Evolutionary conservation across 2,329 filamentous ascomycete genomes (phyloP).

Genomic region (Aspergillus ruber): DNA sequence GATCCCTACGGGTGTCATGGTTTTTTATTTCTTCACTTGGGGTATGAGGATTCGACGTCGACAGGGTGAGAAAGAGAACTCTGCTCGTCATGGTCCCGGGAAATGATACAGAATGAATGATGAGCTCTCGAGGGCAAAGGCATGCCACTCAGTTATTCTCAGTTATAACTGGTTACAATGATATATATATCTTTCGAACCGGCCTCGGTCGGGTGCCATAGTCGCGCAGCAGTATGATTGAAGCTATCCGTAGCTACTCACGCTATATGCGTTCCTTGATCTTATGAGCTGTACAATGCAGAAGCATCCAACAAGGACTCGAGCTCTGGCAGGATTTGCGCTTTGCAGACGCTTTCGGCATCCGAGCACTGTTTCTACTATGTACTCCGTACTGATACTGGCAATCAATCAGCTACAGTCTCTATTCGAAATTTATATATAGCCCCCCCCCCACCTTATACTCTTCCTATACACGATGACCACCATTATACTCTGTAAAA

Average conservation of each 20-base stretch:
- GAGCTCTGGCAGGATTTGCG: background rate
- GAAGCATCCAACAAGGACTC: background rate
- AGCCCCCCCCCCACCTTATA: background rate
- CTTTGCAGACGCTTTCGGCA: background rate
- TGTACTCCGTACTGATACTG: background rate
- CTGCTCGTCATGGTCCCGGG: conserved; percentile 9
- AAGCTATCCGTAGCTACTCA: background rate
- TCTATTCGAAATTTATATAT: background rate
- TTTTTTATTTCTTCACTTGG: conserved; percentile 13
- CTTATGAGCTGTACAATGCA: background rate
- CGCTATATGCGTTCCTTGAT: background rate
- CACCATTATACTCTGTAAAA: background rate
- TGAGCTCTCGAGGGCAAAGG: conserved; percentile 12
- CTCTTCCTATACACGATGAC: background rate
- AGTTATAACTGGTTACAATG: conserved; percentile 6
- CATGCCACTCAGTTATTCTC: conserved; percentile 9
- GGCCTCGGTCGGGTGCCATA: conserved; percentile 11
- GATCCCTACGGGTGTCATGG: conserved; percentile 29
- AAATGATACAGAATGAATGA: conserved; percentile 15
- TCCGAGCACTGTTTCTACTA: background rate
- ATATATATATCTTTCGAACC: background rate
- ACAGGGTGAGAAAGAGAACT: conserved; percentile 22
- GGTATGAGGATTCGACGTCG: conserved; percentile 18
- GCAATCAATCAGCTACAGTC: background rate
- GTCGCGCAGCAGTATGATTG: conserved; percentile 3